These are phyloP conservation scores for Combretum micranthum DNA, from an alignment of 345 rosid species.

Conservation along the genomic window DNA sequence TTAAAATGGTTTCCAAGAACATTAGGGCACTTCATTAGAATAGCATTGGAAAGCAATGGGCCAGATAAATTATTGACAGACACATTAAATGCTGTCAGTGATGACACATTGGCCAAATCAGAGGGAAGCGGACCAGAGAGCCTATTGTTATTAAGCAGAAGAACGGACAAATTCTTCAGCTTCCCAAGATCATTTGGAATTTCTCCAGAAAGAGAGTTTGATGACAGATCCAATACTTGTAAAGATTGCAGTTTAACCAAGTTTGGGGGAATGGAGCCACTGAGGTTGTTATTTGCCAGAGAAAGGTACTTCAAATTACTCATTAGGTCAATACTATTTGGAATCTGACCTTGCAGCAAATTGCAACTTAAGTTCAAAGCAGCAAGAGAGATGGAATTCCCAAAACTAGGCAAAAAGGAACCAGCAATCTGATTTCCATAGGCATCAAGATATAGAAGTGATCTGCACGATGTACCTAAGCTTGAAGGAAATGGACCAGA, in stretches of 20 bases:
- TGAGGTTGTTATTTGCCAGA: slow-evolving; percentile 45
- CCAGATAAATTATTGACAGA: slow-evolving; percentile 62
- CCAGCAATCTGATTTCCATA: slow-evolving; percentile 49
- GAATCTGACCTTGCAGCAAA: slow-evolving; percentile 40
- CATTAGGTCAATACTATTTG: slow-evolving; percentile 25
- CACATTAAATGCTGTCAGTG: slow-evolving; percentile 43
- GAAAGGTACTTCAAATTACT: slow-evolving; percentile 39
- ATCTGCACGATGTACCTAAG: slow-evolving; percentile 38
- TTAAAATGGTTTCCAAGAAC: slow-evolving; percentile 49
- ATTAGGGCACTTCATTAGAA: slow-evolving; percentile 35
- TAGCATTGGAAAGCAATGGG: slow-evolving; percentile 36
- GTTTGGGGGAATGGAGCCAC: slow-evolving; percentile 43
- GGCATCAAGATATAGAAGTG: slow-evolving; percentile 40
- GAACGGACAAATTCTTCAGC: slow-evolving; percentile 39
- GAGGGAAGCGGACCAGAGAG: slow-evolving; percentile 58
- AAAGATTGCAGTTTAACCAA: slow-evolving; percentile 34
- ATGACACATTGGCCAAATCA: slow-evolving; percentile 34
- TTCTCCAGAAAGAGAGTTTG: slow-evolving; percentile 47
- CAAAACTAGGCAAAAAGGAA: slow-evolving; percentile 32
- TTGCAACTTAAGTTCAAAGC: slow-evolving; percentile 47
- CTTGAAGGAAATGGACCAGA: slow-evolving; percentile 38
- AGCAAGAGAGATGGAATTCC: slow-evolving; percentile 33
- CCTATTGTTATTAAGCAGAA: slow-evolving; percentile 50
- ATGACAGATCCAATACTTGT: slow-evolving; percentile 49
- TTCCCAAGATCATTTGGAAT: slow-evolving; percentile 38